These are phyloP conservation scores for Eurotiales sp. DNA, from an alignment of 2,329 filamentous ascomycete species.

Conservation along the genomic window DNA sequence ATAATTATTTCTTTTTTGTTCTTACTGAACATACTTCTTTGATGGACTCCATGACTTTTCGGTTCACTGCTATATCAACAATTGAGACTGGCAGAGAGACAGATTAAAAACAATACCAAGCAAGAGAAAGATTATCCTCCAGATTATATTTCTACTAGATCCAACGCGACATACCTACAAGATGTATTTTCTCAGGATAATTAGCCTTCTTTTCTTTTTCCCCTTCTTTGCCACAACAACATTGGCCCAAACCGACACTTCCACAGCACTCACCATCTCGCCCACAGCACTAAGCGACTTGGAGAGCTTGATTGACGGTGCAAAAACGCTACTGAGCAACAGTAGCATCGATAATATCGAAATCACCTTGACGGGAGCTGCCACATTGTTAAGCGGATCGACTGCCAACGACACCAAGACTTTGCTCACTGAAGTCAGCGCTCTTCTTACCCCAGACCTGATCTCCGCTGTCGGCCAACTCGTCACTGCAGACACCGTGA, in stretches of 20 bases:
- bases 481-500: constrained; percentile 22
- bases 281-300: constrained; percentile 19
- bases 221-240: constrained; percentile 10
- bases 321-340: constrained; percentile 25
- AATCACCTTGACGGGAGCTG: constrained; percentile 14
- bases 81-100: too few species aligned
- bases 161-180: too few species aligned
- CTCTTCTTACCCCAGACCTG: constrained; percentile 25
- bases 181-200: constrained; percentile 7
- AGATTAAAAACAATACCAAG: too few species aligned
- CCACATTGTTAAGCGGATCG: constrained; percentile 23
- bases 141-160: too few species aligned
- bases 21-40: too few species aligned
- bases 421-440: constrained; percentile 26
- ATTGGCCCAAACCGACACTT: constrained; percentile 10
- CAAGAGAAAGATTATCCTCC: too few species aligned
- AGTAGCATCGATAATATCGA: constrained; percentile 18
- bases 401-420: constrained; percentile 27
- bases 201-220: constrained; percentile 6
- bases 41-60: too few species aligned
- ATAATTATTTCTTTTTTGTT: background rate
- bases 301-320: constrained; percentile 22
- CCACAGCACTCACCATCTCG: constrained; percentile 18
- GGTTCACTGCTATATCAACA: too few species aligned
- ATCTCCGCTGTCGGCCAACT: constrained; percentile 23